Base-by-base conservation (phyloP, 768 basidiomycete genomes). In the Cantharellus anzutake region DNA sequence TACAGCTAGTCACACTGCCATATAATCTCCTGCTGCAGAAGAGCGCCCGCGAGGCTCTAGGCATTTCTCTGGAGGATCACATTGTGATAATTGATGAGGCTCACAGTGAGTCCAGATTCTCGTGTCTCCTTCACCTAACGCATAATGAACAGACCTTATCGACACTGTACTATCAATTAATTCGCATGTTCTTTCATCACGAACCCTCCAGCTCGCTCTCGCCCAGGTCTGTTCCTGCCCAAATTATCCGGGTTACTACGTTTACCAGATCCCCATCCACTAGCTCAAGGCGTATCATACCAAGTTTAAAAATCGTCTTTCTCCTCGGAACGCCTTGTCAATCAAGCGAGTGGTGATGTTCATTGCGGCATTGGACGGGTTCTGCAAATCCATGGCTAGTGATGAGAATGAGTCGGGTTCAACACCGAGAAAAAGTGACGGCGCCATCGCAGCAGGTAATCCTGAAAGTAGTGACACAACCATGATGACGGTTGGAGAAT, bases 21-120 rank as follows among this genome's bases (percentile, higher is more conserved):
- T 99, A 99, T 68, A 94, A 93, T 69, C 81, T 97, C 20, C 74
- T 98, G 1, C 72, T 99, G 3, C 83, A 89, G 63, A 83, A 80
- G 62, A 76, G 78, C 1, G 87, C 92, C 2, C 75, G 94, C 56
- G 89, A 96, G 66, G 82, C 90, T 0, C 75, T 97, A 0, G 86
- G 86, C 2, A 92, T 99, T 60, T 79, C 88, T 66, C 72, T 96
- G 51, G 84, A 77, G 5, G 78, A 83, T 65, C 90, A 96, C 65
- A 75, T 97, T 16, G 79, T 99, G 39, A 76, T 98, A 34, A 81
- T 99, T 59, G 94, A 99, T 66, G 94, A 99, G 73, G 94, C 94
- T 0, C 94, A 99, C 70, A 97, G 90, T 92, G 65, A 60, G 87
- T 73, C 20, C 5, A 39, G 66, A 2, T 42, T 58, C 59, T 52